Base-by-base conservation (phyloP, 768 basidiomycete species). In the Termitomyces sp. region DNA sequence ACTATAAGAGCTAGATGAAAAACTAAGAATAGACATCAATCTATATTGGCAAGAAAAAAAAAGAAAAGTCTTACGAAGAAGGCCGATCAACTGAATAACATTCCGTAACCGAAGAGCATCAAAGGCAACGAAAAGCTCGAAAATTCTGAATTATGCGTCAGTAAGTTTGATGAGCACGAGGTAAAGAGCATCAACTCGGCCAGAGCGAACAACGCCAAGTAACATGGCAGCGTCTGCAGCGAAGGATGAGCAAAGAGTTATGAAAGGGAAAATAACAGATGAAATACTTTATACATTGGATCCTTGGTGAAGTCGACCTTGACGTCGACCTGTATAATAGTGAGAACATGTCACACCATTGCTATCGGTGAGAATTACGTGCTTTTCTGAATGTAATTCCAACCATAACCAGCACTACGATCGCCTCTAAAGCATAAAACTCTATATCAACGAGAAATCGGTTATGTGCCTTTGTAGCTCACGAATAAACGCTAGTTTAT, bases 101-200 rank as follows among this genome's bases (percentile, higher is more conserved):
- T 93, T 94, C 61, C 92, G 83, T 61, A 86, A 64, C 32, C 87
- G 80, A 36, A 94, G 76, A n/a, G 92, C 92, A 76, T 94, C 92
- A 62, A 87, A 82, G 3, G 89, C 88, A 81, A 94, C 88, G 57
- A 86, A 73, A 6, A 92, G 72, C 66, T 93, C 90, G 61, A 94
- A 94, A 1, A 92, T 58, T 70, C 91, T 93, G 60, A n/a, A 59
- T n/a, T 56, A 41, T 36, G 33, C 44, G 18, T 59, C 13, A 64
- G 54, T 18, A 65, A 46, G 23, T 51, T 53, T 56, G 38, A 36
- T n/a, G 23, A 16, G 33, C 35, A 57, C 14, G 13, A 43, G 28
- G 23, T 41, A 47, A 30, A 41, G 47, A 38, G 51, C 14, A 72
- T 82, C 53, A 69, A 92, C 91, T 90, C 91, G 58, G 89, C 92